phyloP scores from a whole-genome alignment of 768 basidiomycete genomes.

The Tricholoma terreum region DNA sequence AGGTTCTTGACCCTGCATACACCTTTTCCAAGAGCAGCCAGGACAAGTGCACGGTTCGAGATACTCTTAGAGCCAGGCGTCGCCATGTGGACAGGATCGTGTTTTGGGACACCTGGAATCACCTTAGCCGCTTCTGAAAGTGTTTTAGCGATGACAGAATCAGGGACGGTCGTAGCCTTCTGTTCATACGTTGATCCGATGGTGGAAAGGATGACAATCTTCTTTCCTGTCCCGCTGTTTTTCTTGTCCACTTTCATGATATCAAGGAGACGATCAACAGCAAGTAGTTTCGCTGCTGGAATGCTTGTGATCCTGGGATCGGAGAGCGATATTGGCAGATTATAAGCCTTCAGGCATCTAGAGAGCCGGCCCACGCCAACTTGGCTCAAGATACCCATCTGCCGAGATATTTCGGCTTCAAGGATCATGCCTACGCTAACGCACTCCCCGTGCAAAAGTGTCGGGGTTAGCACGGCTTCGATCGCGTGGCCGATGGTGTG shows the following conservation, averaged over 20 bases:
- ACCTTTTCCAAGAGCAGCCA: conserved; percentile 88
- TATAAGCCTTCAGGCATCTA: conserved; percentile 86
- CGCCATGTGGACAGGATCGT: conserved; percentile 66
- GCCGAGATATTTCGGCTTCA: conserved; percentile 90
- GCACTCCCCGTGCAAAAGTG: conserved; percentile 95
- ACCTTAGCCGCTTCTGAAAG: conserved; percentile 80
- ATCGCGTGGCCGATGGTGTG: conserved; percentile 99
- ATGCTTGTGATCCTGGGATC: conserved; percentile 77
- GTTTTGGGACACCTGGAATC: conserved; percentile 59
- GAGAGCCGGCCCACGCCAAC: conserved; percentile 90
- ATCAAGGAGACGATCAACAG: conserved; percentile 80
- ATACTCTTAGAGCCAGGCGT: conserved; percentile 97
- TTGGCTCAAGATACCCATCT: conserved; percentile 84
- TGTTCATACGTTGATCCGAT: conserved; percentile 93
- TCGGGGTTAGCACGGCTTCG: conserved; percentile 91
- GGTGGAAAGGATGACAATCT: conserved; percentile 85
- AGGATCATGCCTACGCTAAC: conserved; percentile 95
- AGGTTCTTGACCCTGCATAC: conserved; percentile 87
- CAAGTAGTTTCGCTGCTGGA: conserved; percentile 67
- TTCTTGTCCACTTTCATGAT: conserved; percentile 98
- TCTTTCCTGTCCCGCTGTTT: conserved; percentile 90
- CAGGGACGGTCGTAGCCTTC: conserved; percentile 82
- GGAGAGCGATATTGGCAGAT: conserved; percentile 77
- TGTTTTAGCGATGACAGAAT: conserved; percentile 77
- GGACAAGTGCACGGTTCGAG: conserved; percentile 89